Evolutionary conservation across 768 basidiomycete genomes (phyloP), one percentile per base, ranked within the genome.

Genomic region (Hemileccinum impolitum): DNA sequence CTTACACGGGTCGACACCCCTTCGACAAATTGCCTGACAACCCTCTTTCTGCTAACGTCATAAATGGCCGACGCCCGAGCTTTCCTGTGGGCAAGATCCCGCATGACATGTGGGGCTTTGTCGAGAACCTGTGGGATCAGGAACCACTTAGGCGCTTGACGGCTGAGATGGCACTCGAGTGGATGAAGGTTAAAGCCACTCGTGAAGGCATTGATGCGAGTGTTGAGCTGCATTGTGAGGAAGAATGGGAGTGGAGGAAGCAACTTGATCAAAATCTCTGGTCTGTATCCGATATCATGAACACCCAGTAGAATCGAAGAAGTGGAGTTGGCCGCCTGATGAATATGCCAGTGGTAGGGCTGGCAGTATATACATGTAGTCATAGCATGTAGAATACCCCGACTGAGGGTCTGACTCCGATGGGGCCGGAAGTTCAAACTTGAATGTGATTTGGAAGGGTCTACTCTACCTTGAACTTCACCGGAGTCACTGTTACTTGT

Each of bases 71-170:
- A 30, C 50, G 53, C n/a, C 58, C 57, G 0, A 47, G 26, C 2
- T 61, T 61, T 26, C 66, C 57, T 1, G 21, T 19, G 15, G 52
- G 45, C 6, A 50, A 49, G 13, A 51, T 56, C 12, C 37, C 64
- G 19, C 53, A 25, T 11, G 56, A 61, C 31, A 59, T 70, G 55
- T 61, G 68, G 67, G 50, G 53, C 35, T 59, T 72, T 37, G 47
- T 66, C 6, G 47, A 66, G 38, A 60, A 50, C n/a, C 56, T 71
- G 39, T 70, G 68, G 65, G 17, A 19, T 36, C 17, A 3, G 2
- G 14, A 34, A 7, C 52, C 61, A n/a, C 25, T 1, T 17, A 3
- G 53, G 19, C 69, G 70, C 12, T 53, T 64, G 28, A 59, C 59
- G 7, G 61, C 67, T 30, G 37, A 39, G 39, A 42, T 23, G 48